Evolutionary conservation across 78 protist genomes (phyloP).

Genomic region (Pelomyxa schiedti): DNA sequence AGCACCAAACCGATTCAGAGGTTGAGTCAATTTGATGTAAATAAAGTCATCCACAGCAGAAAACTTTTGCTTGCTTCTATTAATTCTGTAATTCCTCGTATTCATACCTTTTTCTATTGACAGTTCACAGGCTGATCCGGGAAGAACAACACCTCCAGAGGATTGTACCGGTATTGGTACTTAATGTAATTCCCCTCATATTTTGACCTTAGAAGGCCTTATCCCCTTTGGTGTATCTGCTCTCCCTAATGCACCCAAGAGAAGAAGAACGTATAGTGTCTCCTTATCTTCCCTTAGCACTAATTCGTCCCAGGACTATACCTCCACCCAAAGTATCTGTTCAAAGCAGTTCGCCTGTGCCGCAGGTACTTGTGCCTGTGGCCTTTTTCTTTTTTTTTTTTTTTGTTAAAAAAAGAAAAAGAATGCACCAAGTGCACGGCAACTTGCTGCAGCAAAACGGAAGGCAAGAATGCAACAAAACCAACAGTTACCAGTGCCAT

Average conservation of each 20-base stretch:
- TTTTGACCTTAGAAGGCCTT: conserved; percentile 11
- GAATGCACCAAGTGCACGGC: conserved; percentile 17
- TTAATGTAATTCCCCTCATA: conserved; percentile 9
- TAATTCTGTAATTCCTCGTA: conserved; percentile 1
- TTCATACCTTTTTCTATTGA: not conserved
- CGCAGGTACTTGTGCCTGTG: too few relatives aligned
- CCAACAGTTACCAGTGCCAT: conserved; percentile 7
- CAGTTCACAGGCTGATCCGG: conserved; percentile 20
- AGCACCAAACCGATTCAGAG: conserved; percentile 14
- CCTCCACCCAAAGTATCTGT: too few relatives aligned
- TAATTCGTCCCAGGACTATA: too few relatives aligned
- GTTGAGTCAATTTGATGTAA: conserved; percentile 52
- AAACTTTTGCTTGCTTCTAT: conserved; percentile 25
- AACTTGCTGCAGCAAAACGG: conserved; percentile 23
- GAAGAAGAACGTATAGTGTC: conserved; percentile 18
- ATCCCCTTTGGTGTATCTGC: not conserved
- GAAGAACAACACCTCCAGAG: conserved; percentile 11
- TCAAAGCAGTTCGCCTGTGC: too few relatives aligned
- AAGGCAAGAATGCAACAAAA: conserved; percentile 21
- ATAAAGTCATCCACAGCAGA: conserved; percentile 31
- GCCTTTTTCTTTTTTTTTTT: too few relatives aligned
- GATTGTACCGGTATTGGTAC: conserved; percentile 12
- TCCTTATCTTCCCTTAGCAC: conserved; percentile 7
- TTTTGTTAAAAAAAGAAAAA: too few relatives aligned
- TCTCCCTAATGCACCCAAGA: not conserved